These are phyloP conservation scores for Lantana camara DNA, from an alignment of 257 asterid genomes.

Conservation along the genomic window DNA sequence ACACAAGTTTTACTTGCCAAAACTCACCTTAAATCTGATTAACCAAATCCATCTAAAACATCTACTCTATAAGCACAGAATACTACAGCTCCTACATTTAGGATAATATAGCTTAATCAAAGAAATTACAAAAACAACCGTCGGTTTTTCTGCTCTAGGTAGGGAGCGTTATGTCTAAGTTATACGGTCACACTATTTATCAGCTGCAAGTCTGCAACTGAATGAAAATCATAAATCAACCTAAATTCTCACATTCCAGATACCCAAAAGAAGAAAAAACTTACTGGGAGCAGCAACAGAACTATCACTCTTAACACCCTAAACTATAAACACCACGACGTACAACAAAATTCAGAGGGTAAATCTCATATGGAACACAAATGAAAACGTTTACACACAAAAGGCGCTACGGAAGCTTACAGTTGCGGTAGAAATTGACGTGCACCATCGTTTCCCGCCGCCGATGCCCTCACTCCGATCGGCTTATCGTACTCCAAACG, in stretches of 20 bases:
- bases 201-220: neutral
- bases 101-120: neutral
- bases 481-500: slow-evolving; percentile 1
- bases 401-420: slow-evolving; percentile 24
- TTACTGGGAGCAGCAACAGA: neutral
- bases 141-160: too few relatives aligned
- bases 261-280: neutral
- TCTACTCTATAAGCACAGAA: neutral
- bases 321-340: neutral
- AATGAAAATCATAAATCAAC: too few relatives aligned
- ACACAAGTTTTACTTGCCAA: neutral
- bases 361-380: neutral
- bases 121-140: neutral
- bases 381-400: neutral
- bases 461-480: slow-evolving; percentile 36
- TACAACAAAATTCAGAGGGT: neutral
- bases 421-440: slow-evolving; percentile 48
- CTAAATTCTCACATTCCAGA: too few relatives aligned
- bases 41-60: neutral
- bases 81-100: neutral
- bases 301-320: neutral
- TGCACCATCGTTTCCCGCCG: slow-evolving; percentile 45
- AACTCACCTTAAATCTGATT: too few relatives aligned
- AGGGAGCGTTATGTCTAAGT: too few relatives aligned
- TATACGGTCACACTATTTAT: neutral